phyloP scores from a whole-genome alignment of 2,329 filamentous ascomycete genomes.

The Trichoderma sp. region DNA sequence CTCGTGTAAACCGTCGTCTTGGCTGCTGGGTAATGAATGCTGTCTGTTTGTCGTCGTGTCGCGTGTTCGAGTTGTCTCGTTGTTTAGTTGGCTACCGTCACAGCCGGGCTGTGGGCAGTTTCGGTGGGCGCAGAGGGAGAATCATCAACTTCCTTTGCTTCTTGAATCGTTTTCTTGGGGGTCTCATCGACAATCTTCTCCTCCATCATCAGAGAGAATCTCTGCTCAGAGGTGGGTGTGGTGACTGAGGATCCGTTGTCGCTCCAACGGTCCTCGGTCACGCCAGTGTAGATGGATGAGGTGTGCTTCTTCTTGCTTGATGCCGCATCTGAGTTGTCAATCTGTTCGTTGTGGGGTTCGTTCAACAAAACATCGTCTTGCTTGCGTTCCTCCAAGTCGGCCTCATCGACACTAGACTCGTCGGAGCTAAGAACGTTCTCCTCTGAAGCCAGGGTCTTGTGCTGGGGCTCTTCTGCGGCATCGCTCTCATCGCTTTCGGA shows the following conservation, averaged over 20 bases:
- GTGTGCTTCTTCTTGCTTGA: slow-evolving; percentile 39
- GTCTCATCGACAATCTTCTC: slow-evolving; percentile 36
- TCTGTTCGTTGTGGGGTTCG: slow-evolving; percentile 27
- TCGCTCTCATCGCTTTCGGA: not conserved
- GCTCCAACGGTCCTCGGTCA: slow-evolving; percentile 41
- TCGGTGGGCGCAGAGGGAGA: slow-evolving; percentile 9
- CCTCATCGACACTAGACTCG: not conserved
- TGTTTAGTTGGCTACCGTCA: slow-evolving; percentile 16
- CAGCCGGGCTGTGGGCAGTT: not conserved
- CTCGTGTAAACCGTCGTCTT: slow-evolving; percentile 2
- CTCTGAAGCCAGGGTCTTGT: not conserved
- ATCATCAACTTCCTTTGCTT: slow-evolving; percentile 21
- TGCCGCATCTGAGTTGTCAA: slow-evolving; percentile 33
- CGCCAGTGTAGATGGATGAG: slow-evolving; percentile 42
- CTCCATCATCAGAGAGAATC: slow-evolving; percentile 36
- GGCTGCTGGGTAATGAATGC: slow-evolving; percentile 19
- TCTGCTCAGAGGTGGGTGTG: slow-evolving; percentile 42
- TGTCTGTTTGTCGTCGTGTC: slow-evolving; percentile 24
- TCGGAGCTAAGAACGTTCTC: not conserved
- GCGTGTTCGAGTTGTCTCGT: slow-evolving; percentile 1
- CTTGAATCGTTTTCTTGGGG: slow-evolving; percentile 32
- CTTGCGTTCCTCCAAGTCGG: not conserved
- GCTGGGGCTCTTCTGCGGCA: not conserved
- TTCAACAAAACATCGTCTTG: not conserved
- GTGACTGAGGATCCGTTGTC: slow-evolving; percentile 41